Evolutionary conservation across 208 protist genomes (phyloP), one percentile per base, ranked within the genome.

Genomic region (Herpetomonas samuelpessoai): DNA sequence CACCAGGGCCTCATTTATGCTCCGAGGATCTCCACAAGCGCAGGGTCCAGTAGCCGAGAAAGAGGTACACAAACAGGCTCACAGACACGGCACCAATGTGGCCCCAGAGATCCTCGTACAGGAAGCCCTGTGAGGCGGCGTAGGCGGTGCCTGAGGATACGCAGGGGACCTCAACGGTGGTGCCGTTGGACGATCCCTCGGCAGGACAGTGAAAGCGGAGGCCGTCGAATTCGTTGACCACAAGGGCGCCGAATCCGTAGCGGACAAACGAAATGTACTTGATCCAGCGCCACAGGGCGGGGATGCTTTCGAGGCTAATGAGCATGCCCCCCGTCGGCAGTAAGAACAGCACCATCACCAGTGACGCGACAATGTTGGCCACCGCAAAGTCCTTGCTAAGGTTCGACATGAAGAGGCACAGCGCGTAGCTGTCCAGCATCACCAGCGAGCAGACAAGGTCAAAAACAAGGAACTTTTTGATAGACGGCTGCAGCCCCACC

Each of bases 211-310:
- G 56, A 21, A 89, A 58, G 9, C 31, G 48, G 22, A 89, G 62
- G 12, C 79, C 83, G 22, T 79, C 70, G 41, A 95, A 89, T 60
- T 95, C 85, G 64, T 88, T 92, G 9, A 81, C 62, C 24, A 89
- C 82, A 7, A 88, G 24, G 4, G 60, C 74, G 2, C 63, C 67
- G 49, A 90, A 81, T 27, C 67, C 75, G 61, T 83, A 92, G 29
- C 86, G 79, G 9, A 82, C 70, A 50, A 89, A 88, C 35, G 81
- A 89, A 26, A 89, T 55, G 55, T 89, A 79, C 55, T 88, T 85
- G 39, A 92, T 75, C 86, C 86, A 92, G 2, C 71, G 61, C 86
- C 81, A 92, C 47, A 80, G 21, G 1, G 83, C 19, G 12, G 76
- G 76, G 21, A 92, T 69, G 35, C 62, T 76, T 24, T 81, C 69